These are phyloP conservation scores for Orbilia blumenaviensis DNA, from an alignment of 2,329 filamentous ascomycete genomes.

Conservation along the genomic window DNA sequence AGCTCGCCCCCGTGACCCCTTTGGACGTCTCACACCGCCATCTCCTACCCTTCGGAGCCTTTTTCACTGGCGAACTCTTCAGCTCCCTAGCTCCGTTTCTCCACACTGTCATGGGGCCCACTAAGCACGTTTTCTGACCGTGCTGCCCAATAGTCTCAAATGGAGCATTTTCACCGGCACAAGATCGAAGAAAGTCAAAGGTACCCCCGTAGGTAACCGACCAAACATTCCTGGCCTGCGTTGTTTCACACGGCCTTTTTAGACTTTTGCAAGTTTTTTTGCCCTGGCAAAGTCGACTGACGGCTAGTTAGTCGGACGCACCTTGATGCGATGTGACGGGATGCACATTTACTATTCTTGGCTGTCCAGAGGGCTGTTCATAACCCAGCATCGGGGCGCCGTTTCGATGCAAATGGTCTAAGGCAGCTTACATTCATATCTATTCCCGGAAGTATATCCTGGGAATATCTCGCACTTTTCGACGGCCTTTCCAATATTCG, in stretches of 20 bases:
- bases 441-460: not conserved
- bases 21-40: conserved; percentile 34
- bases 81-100: conserved; percentile 36
- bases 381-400: not conserved
- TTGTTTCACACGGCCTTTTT: conserved; percentile 34
- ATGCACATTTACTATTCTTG: conserved; percentile 9
- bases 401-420: not conserved
- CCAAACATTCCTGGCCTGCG: conserved; percentile 9
- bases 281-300: conserved; percentile 1
- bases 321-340: conserved; percentile 17
- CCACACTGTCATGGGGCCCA: conserved; percentile 46
- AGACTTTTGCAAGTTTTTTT: conserved; percentile 15
- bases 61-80: conserved; percentile 48
- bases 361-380: not conserved
- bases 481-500: not conserved
- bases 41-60: conserved; percentile 53
- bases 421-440: not conserved
- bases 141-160: conserved; percentile 31
- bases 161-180: conserved; percentile 1
- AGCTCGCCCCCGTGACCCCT: conserved; percentile 45
- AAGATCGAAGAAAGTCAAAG: conserved; percentile 4
- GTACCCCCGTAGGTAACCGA: conserved; percentile 50
- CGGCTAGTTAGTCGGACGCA: not conserved
- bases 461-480: not conserved
- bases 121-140: conserved; percentile 41